Evolutionary conservation across 805 yeast species (phyloP).

Genomic region (Saccharomycopsis malanga): DNA sequence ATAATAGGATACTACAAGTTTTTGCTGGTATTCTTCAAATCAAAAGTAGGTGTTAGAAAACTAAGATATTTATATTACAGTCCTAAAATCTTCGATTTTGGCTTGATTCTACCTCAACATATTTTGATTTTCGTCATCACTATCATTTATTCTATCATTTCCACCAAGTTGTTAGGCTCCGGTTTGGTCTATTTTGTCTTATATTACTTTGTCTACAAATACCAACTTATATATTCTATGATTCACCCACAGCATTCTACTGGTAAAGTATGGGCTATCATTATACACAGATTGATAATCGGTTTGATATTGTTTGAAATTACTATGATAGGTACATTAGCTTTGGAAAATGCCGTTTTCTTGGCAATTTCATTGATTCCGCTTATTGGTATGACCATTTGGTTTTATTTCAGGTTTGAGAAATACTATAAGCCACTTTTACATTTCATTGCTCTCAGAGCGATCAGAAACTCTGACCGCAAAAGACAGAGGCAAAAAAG

Average conservation of each 20-base stretch:
- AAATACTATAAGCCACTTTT: constrained; percentile 47
- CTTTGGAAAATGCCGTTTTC: constrained; percentile 49
- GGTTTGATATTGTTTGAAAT: constrained; percentile 51
- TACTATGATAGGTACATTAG: constrained; percentile 59
- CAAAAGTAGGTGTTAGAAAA: constrained; percentile 41
- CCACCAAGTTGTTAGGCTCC: constrained; percentile 52
- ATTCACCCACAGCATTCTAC: constrained; percentile 62
- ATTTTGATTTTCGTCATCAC: constrained; percentile 51
- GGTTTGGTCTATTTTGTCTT: constrained; percentile 50
- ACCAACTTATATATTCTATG: constrained; percentile 52
- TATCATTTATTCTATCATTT: constrained; percentile 52
- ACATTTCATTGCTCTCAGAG: constrained; percentile 51
- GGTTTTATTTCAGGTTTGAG: constrained; percentile 45
- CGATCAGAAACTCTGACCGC: constrained; percentile 33
- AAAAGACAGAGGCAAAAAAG: not conserved
- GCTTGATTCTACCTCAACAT: constrained; percentile 56
- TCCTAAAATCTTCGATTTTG: constrained; percentile 55
- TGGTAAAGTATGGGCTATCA: constrained; percentile 62
- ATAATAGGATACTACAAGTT: constrained; percentile 38
- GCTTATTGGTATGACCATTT: constrained; percentile 38
- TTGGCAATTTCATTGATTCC: constrained; percentile 45
- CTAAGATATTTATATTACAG: constrained; percentile 46
- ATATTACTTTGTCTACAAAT: constrained; percentile 55
- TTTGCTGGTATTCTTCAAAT: constrained; percentile 23
- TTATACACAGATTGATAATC: constrained; percentile 46